A percentile compares a stretch with the other conserved stretches of the same genome.
Conservation (phyloP, 78 protist genomes). For the Polysphondylium violaceum region DNA sequence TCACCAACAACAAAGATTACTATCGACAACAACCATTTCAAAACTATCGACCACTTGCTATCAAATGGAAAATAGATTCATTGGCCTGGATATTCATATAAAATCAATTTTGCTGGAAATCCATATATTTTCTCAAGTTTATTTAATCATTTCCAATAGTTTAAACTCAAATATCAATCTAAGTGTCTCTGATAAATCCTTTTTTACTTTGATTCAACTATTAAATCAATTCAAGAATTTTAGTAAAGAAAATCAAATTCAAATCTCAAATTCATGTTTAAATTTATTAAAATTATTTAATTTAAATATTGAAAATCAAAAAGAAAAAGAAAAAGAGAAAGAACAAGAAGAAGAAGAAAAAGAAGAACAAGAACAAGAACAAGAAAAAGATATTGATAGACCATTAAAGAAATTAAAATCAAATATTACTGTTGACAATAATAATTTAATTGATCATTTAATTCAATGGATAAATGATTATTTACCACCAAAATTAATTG, state of each 20-base stretch:
- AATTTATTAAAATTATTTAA: slow-evolving; percentile 8
- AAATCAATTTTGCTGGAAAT: slow-evolving; percentile 9
- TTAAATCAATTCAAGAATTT: background rate
- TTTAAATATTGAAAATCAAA: background rate
- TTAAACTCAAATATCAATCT: background rate
- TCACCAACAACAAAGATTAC: background rate
- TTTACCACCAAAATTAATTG: slow-evolving; percentile 21
- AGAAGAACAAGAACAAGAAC: background rate
- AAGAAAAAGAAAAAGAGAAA: background rate
- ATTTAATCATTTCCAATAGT: background rate
- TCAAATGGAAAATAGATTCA: slow-evolving; percentile 33
- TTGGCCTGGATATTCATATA: slow-evolving; percentile 40
- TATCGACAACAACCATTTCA: background rate
- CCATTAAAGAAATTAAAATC: background rate
- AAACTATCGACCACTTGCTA: background rate
- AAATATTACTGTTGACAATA: background rate
- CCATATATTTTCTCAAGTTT: background rate
- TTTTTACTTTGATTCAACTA: background rate
- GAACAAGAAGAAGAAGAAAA: background rate
- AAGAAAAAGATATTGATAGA: slow-evolving; percentile 1
- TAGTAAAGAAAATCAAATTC: background rate
- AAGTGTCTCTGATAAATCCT: slow-evolving; percentile 1
- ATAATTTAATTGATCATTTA: background rate
- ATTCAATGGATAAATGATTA: slow-evolving; percentile 10
- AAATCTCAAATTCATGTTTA: background rate